A percentile compares a stretch with the other conserved stretches of the same genome.
Conservation (phyloP, 164 flowering plant genomes). For the Vitis rotundifolia region DNA sequence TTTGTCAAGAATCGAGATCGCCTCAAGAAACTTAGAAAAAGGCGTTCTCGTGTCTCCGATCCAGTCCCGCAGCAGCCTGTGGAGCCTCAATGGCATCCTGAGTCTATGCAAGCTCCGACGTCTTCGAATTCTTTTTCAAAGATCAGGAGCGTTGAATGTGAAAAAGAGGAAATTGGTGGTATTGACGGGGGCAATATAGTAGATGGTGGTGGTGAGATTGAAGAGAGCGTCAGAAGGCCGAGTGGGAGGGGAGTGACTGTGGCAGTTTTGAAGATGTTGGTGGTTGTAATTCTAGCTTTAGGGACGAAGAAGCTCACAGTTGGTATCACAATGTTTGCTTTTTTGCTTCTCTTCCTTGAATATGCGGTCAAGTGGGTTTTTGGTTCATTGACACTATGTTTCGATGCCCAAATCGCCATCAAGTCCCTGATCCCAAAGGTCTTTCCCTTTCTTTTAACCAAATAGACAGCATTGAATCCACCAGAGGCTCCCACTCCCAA, state of each 20-base stretch:
- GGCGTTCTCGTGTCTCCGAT: too few species aligned
- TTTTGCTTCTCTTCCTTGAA: constrained; percentile 49
- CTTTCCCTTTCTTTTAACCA: too few species aligned
- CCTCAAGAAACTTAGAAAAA: constrained; percentile 26
- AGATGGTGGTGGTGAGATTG: not conserved
- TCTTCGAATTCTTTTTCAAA: too few species aligned
- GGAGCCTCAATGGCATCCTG: not conserved
- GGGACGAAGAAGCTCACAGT: constrained; percentile 46
- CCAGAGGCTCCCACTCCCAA: not conserved
- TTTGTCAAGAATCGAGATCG: constrained; percentile 60
- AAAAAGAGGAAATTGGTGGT: not conserved
- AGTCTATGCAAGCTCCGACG: not conserved
- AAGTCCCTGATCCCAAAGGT: too few species aligned
- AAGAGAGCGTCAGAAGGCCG: not conserved
- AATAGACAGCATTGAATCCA: not conserved
- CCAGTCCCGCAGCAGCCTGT: not conserved
- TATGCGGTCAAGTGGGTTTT: constrained; percentile 16
- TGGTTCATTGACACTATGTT: constrained; percentile 24
- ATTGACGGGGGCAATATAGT: not conserved
- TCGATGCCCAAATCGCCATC: too few species aligned
- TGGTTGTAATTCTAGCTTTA: constrained; percentile 49
- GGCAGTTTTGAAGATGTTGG: constrained; percentile 32
- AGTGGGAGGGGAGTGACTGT: constrained; percentile 3
- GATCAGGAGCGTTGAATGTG: too few species aligned
- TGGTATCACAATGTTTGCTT: constrained; percentile 56